A percentile compares a stretch with the other conserved stretches of the same genome.
phyloP scores from a whole-genome alignment of 495 filamentous ascomycete species.

The Aspergillus cavernicola region DNA sequence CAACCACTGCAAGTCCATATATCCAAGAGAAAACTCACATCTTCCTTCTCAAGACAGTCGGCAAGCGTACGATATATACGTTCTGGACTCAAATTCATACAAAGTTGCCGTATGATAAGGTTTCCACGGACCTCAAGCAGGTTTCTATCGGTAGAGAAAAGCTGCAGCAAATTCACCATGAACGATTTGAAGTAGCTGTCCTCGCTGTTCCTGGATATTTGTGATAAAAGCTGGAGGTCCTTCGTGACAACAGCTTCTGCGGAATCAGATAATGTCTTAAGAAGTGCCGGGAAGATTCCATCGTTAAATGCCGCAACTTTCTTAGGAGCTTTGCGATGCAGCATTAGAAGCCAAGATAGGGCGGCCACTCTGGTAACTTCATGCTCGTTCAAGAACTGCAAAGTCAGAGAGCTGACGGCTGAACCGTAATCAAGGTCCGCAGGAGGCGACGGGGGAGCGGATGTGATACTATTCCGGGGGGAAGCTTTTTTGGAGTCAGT shows the following conservation, averaged over 20 bases:
- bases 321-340: conserved; percentile 88
- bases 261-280: conserved; percentile 95
- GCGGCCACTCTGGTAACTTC: conserved; percentile 93
- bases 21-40: conserved; percentile 39
- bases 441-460: conserved; percentile 40
- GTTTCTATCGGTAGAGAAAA: conserved; percentile 90
- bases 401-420: conserved; percentile 88
- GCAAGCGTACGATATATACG: conserved; percentile 94
- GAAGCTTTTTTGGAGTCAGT: conserved; percentile 33
- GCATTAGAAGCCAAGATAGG: conserved; percentile 93
- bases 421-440: conserved; percentile 91
- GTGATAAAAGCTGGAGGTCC: conserved; percentile 89
- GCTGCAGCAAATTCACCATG: conserved; percentile 93
- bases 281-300: conserved; percentile 90
- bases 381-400: conserved; percentile 94
- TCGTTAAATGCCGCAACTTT: conserved; percentile 96
- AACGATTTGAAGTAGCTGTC: conserved; percentile 97
- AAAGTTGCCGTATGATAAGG: conserved; percentile 92
- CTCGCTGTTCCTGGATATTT: conserved; percentile 94
- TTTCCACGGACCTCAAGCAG: conserved; percentile 91
- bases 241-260: conserved; percentile 94
- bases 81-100: conserved; percentile 86
- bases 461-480: conserved; percentile 39
- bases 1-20: conserved; percentile 1
- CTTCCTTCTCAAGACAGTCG: conserved; percentile 96